These are phyloP conservation scores for Chlorella ohadii DNA, from an alignment of 139 green algal species.

Conservation along the genomic window DNA sequence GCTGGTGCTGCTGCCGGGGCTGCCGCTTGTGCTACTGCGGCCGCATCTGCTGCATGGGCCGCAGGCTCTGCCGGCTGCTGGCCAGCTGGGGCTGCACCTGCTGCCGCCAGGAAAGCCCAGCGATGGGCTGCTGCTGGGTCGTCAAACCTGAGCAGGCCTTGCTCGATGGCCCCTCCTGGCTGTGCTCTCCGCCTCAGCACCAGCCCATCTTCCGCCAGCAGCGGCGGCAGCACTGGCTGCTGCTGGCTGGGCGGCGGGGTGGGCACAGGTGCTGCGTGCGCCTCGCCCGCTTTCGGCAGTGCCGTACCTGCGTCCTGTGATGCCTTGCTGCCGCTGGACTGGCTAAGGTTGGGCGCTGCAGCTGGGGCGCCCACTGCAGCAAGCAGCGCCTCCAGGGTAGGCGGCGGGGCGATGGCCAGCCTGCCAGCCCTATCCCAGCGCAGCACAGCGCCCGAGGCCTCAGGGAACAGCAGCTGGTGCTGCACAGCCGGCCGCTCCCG, in stretches of 20 bases:
- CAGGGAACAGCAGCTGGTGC: conserved; percentile 30
- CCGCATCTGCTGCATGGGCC: neutral
- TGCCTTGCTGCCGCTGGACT: neutral
- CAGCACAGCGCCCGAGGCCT: neutral
- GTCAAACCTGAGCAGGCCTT: conserved; percentile 1
- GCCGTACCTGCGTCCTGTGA: neutral
- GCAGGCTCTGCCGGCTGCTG: neutral
- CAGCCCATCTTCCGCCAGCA: conserved; percentile 6
- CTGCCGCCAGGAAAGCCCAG: conserved; percentile 30
- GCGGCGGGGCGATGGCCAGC: conserved; percentile 34
- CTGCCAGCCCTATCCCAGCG: neutral
- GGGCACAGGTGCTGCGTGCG: neutral
- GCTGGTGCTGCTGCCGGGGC: neutral
- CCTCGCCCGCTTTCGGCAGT: neutral
- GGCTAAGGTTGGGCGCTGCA: neutral
- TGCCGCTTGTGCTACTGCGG: neutral
- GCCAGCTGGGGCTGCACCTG: neutral
- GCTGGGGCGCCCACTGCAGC: neutral
- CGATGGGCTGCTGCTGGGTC: neutral
- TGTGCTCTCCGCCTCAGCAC: neutral
- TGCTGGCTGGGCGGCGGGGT: conserved; percentile 3
- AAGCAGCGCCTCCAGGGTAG: conserved; percentile 15
- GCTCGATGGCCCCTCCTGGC: neutral
- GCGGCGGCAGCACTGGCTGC: neutral
- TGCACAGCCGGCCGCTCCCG: neutral